phyloP scores from a whole-genome alignment of 306 rosid genomes.

The Prunus campanulata region DNA sequence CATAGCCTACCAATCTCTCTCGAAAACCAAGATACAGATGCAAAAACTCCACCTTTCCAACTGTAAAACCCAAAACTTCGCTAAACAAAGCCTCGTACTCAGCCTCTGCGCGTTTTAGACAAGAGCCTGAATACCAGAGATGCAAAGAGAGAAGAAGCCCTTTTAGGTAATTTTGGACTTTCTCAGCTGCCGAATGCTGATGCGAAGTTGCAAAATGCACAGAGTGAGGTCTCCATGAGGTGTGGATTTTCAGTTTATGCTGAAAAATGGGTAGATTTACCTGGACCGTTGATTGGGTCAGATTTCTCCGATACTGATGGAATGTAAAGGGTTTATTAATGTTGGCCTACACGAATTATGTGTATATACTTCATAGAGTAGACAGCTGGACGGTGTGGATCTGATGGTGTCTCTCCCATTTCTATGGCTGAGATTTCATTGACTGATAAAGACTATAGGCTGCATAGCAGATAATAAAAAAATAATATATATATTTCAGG shows the following conservation, averaged over 20 bases:
- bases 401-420: not conserved
- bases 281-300: not conserved
- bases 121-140: conserved; percentile 25
- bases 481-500: too few relatives aligned
- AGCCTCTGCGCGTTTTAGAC: conserved; percentile 9
- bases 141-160: conserved; percentile 15
- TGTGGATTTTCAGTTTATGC: not conserved
- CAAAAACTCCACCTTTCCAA: too few relatives aligned
- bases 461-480: not conserved
- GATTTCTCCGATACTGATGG: not conserved
- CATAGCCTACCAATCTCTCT: conserved; percentile 47
- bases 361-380: too few relatives aligned
- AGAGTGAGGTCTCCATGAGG: not conserved
- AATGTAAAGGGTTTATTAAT: too few relatives aligned
- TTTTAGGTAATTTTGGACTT: conserved; percentile 5
- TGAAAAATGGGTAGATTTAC: not conserved
- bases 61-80: too few relatives aligned
- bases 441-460: not conserved
- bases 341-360: not conserved
- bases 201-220: not conserved
- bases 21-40: not conserved
- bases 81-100: not conserved
- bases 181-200: not conserved
- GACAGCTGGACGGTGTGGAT: not conserved
- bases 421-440: not conserved